Percentiles rank a stretch among this genome's conserved stretches.
Conservation (phyloP, 23 red algal species). For the Gracilaria domingensis region DNA sequence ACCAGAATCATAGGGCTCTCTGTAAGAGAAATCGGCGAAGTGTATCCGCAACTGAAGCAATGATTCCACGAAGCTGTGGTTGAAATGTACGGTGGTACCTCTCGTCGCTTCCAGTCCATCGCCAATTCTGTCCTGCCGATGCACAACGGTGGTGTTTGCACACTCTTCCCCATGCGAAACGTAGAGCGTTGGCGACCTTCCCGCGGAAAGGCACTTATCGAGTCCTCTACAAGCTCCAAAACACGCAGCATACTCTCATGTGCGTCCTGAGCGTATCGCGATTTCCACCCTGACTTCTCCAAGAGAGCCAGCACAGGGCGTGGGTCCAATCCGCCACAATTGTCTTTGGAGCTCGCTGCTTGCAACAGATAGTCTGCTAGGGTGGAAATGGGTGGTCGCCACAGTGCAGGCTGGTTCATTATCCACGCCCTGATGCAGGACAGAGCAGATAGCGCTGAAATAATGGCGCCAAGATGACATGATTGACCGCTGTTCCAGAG, state of each 20-base stretch:
- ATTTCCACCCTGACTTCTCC: conserved; percentile 48
- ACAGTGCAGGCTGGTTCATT: background rate
- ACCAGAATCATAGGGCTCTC: conserved; percentile 29
- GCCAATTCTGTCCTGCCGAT: conserved; percentile 8
- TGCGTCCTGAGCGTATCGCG: conserved; percentile 58
- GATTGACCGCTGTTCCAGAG: conserved; percentile 73
- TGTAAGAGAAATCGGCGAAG: conserved; percentile 7
- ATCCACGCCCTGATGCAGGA: conserved; percentile 21
- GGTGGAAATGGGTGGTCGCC: background rate
- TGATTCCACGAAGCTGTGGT: conserved; percentile 27
- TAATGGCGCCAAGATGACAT: conserved; percentile 46
- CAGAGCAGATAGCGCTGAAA: conserved; percentile 53
- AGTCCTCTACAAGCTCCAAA: conserved; percentile 50
- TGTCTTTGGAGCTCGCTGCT: background rate
- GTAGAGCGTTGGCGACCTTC: background rate
- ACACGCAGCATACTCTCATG: conserved; percentile 60
- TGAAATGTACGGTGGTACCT: background rate
- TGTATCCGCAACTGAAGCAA: conserved; percentile 21
- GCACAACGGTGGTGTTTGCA: background rate
- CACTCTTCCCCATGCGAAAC: background rate
- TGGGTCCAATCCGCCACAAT: conserved; percentile 30
- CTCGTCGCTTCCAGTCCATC: conserved; percentile 6
- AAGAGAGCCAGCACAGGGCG: conserved; percentile 34
- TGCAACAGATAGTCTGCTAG: conserved; percentile 15
- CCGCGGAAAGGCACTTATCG: background rate